Evolutionary conservation across 1,284 basidiomycete genomes (phyloP).

Genomic region (Leucoagaricus sp.): DNA sequence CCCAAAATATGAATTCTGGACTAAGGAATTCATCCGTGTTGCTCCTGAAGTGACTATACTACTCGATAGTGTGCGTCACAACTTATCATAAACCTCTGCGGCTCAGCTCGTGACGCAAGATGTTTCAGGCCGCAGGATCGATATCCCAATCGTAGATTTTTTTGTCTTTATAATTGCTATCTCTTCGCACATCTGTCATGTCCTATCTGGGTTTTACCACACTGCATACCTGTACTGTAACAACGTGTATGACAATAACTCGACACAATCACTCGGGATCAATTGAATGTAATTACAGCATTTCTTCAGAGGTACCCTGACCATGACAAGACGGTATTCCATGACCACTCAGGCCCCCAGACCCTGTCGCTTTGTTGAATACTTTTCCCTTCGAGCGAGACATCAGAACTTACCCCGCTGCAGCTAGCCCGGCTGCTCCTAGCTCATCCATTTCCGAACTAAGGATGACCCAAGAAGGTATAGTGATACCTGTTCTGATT

Average conservation of each 20-base stretch:
- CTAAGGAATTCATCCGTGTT: constrained; percentile 77
- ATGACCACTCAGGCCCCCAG: constrained; percentile 56
- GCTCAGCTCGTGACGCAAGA: constrained; percentile 12
- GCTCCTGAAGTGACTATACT: constrained; percentile 81
- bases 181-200: constrained; percentile 54
- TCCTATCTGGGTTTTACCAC: constrained; percentile 48
- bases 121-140: constrained; percentile 64
- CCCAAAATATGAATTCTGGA: constrained; percentile 86
- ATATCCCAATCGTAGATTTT: constrained; percentile 71
- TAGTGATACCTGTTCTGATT: constrained; percentile 72
- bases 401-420: constrained; percentile 59
- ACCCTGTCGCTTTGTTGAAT: constrained; percentile 31
- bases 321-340: constrained; percentile 56
- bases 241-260: constrained; percentile 43
- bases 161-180: constrained; percentile 61
- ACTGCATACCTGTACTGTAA: constrained; percentile 79
- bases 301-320: constrained; percentile 30
- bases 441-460: constrained; percentile 49
- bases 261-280: constrained; percentile 3
- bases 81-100: constrained; percentile 11
- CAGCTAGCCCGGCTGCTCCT: constrained; percentile 72
- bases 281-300: constrained; percentile 5
- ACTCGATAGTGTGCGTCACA: constrained; percentile 70
- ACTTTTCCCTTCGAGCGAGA: background rate
- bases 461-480: constrained; percentile 77